Evolutionary conservation across 805 yeast species (phyloP).

Genomic region (Debaryomyces hansenii): DNA sequence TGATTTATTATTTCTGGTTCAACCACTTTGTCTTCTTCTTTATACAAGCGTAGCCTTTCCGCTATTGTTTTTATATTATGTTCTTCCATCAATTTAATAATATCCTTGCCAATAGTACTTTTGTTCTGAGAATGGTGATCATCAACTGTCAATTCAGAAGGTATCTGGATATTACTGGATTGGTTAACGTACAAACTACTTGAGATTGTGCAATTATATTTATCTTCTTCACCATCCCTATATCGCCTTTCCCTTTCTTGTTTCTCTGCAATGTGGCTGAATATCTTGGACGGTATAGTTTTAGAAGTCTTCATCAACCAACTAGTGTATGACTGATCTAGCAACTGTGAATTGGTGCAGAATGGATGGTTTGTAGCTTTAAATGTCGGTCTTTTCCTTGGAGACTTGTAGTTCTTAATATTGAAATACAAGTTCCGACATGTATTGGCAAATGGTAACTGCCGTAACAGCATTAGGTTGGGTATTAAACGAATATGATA

Average conservation of each 20-base stretch:
- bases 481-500: not conserved
- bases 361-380: slow-evolving; percentile 16
- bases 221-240: not conserved
- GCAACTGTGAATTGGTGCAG: slow-evolving; percentile 17
- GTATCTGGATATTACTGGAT: not conserved
- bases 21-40: slow-evolving; percentile 4
- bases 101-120: not conserved
- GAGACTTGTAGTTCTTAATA: slow-evolving; percentile 9
- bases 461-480: slow-evolving; percentile 13
- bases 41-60: not conserved
- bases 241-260: not conserved
- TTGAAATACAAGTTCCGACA: slow-evolving; percentile 15
- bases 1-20: slow-evolving; percentile 7
- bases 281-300: slow-evolving; percentile 11
- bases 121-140: not conserved
- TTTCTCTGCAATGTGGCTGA: slow-evolving; percentile 1
- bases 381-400: slow-evolving; percentile 9
- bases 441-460: slow-evolving; percentile 16
- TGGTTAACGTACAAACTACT: not conserved
- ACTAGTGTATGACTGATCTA: slow-evolving; percentile 15
- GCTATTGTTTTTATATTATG: slow-evolving; percentile 1
- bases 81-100: not conserved
- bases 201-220: not conserved
- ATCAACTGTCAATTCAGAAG: not conserved
- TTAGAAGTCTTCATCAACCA: slow-evolving; percentile 14